Percentiles rank a stretch among this genome's conserved stretches.
These are phyloP conservation scores for Fusarium incarnatum DNA, from an alignment of 2,329 filamentous ascomycete species.

Conservation along the genomic window DNA sequence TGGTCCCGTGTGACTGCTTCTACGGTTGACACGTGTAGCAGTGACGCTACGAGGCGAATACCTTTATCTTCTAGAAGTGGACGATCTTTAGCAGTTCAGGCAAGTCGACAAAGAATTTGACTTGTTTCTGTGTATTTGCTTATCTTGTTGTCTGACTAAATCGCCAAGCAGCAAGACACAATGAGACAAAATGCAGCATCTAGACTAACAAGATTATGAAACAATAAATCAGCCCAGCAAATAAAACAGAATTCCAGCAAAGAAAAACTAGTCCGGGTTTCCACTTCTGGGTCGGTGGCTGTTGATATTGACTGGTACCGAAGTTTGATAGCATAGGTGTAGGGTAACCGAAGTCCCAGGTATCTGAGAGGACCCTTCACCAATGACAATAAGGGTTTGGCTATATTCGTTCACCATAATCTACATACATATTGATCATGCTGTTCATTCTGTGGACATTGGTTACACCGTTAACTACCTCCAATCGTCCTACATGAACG, in stretches of 20 bases:
- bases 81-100: background rate
- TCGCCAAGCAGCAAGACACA: background rate
- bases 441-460: too few species aligned
- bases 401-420: too few species aligned
- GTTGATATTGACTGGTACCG: background rate
- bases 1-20: conserved; percentile 1
- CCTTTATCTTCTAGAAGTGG: background rate
- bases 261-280: background rate
- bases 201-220: background rate
- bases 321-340: background rate
- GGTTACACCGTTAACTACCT: too few species aligned
- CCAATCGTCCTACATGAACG: too few species aligned
- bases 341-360: background rate
- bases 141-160: background rate
- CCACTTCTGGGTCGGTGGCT: too few species aligned
- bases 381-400: background rate
- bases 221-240: background rate
- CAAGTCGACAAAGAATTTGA: background rate
- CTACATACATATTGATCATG: too few species aligned
- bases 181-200: background rate
- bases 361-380: background rate
- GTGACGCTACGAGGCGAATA: conserved; percentile 13
- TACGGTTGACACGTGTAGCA: conserved; percentile 28
- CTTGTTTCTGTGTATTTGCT: background rate
- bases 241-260: background rate